Base-by-base conservation (phyloP, 1,139 yeast species). In the Kurtzmaniella quercitrusa region DNA sequence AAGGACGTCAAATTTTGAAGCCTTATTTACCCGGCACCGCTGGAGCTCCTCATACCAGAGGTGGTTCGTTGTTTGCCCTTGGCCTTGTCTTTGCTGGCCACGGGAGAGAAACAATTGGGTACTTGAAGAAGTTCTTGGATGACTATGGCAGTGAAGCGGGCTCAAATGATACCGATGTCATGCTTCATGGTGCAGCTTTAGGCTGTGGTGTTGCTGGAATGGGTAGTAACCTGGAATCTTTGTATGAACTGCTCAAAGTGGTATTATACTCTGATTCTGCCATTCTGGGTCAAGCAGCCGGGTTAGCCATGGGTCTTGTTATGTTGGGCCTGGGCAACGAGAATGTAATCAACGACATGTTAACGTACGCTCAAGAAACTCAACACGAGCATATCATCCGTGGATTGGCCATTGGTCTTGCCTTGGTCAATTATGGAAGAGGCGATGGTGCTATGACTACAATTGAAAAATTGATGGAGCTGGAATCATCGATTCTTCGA, bases 161-260 rank as follows among this genome's bases (percentile, higher is more conserved):
- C 29, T 79, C 79, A 41, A 82, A 79, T 48, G 95, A 88, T 53
- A 77, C 84, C 34, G 98, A 93, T 59, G 91, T 90, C 39, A 78
- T 91, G 56, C 75, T 90, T 49, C 98, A 93, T 61, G 99, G 99
- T 61, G 98, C 98, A 4, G 85, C 95, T 51, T 79, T 93, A 43
- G 99, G 98, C 58, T 77, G 85, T 40, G 98, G 98, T 70, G 91
- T 91, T 41, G 96, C 98, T 16, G 98, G 95, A 33, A 90, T 93
- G 98, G 96, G 94, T 1, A 79, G 94, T 33, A 83, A 85, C 43
- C 82, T 83, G 58, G 81, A 74, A 49, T 77, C 79, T 41, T 77
- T 90, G 41, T 90, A 86, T 58, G 96, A 89, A 54, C 88, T 88
- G 45, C 77, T 93, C 58, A 86, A 85, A 59, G 89, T 83, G 44